phyloP scores from a whole-genome alignment of 192 early-diverging fungal genomes.

The Podila epigama region DNA sequence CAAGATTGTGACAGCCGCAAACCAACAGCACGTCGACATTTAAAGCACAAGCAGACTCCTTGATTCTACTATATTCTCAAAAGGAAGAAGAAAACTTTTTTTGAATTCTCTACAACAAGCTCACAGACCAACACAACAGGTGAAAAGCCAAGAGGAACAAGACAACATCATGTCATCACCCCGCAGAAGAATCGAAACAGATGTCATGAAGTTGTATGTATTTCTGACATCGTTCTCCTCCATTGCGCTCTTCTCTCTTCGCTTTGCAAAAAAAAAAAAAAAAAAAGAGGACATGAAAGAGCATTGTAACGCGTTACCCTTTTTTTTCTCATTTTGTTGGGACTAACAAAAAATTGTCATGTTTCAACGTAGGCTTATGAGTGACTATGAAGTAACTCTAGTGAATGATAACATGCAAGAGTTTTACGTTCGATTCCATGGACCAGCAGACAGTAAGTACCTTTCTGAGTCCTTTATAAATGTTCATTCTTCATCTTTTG shows the following conservation, averaged over 20 bases:
- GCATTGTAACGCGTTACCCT: not conserved
- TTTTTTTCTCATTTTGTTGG: not conserved
- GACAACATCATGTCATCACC: slow-evolving; percentile 78
- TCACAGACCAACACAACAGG: not conserved
- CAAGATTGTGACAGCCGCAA: too few relatives aligned
- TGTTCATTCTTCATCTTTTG: too few relatives aligned
- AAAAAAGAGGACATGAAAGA: not conserved
- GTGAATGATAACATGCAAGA: slow-evolving; percentile 99
- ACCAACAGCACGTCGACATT: too few relatives aligned
- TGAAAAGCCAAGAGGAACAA: not conserved
- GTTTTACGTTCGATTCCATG: slow-evolving; percentile 93
- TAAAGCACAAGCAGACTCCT: too few relatives aligned
- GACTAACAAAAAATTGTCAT: not conserved
- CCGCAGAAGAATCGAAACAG: slow-evolving; percentile 94
- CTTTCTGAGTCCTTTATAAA: too few relatives aligned
- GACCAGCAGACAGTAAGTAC: slow-evolving; percentile 91
- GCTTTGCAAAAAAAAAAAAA: too few relatives aligned
- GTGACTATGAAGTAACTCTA: slow-evolving; percentile 98
- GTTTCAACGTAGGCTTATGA: slow-evolving; percentile 83
- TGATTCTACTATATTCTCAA: too few relatives aligned
- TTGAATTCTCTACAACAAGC: too few relatives aligned
- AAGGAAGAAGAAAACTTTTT: too few relatives aligned
- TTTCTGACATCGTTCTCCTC: not conserved
- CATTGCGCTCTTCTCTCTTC: not conserved
- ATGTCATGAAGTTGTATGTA: slow-evolving; percentile 98